phyloP scores from a whole-genome alignment of 768 basidiomycete species.

The Paxillus involutus region DNA sequence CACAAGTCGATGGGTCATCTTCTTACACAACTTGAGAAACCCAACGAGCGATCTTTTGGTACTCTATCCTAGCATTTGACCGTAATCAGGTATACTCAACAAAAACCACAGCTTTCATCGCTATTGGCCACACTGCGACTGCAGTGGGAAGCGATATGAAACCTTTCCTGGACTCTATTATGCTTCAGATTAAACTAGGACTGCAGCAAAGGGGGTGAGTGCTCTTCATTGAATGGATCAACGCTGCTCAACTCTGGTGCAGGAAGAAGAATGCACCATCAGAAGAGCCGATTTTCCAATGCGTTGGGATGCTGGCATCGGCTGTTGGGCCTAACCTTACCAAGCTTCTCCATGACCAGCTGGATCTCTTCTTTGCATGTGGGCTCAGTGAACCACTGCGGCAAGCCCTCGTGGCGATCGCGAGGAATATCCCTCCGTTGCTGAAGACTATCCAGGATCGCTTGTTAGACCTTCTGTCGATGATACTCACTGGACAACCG shows the following conservation, averaged over 20 bases:
- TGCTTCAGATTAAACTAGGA: conserved; percentile 87
- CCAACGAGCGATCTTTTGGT: conserved; percentile 88
- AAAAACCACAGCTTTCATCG: conserved; percentile 73
- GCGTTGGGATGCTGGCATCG: conserved; percentile 92
- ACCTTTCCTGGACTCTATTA: conserved; percentile 89
- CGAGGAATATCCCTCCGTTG: conserved; percentile 84
- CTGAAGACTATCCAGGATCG: conserved; percentile 95
- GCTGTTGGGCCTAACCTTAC: conserved; percentile 97
- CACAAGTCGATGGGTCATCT: conserved; percentile 95
- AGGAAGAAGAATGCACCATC: conserved; percentile 89
- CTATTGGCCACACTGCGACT: conserved; percentile 92
- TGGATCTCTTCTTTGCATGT: conserved; percentile 95
- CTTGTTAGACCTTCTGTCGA: conserved; percentile 80
- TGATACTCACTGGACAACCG: conserved; percentile 76
- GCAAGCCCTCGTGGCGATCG: conserved; percentile 81
- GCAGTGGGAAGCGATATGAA: conserved; percentile 95
- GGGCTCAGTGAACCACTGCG: conserved; percentile 89
- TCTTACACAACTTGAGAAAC: conserved; percentile 83
- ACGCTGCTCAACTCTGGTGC: conserved; percentile 2
- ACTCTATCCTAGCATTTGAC: conserved; percentile 13
- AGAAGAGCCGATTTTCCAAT: conserved; percentile 96
- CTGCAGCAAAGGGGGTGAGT: conserved; percentile 81
- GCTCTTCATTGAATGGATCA: neutral
- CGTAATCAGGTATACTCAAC: neutral
- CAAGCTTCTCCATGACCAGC: conserved; percentile 91